phyloP scores from a whole-genome alignment of 2,329 filamentous ascomycete genomes.

The Claviceps fusiformis region DNA sequence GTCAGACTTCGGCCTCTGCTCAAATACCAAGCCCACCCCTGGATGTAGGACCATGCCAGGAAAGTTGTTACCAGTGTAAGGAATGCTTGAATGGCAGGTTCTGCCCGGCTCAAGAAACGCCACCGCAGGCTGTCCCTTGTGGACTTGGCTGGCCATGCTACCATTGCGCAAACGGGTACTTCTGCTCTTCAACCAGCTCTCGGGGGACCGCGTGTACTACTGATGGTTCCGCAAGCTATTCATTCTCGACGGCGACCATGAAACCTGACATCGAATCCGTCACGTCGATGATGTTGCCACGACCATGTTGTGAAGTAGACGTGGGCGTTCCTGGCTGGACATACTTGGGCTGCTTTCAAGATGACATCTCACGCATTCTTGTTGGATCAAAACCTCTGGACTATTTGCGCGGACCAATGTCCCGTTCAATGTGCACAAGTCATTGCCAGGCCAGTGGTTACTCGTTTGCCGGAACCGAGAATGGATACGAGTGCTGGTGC shows the following conservation, averaged over 20 bases:
- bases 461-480: constrained; percentile 35
- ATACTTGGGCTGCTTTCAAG: constrained; percentile 20
- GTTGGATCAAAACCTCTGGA: constrained; percentile 12
- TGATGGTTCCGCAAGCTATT: neutral
- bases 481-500: constrained; percentile 39
- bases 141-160: constrained; percentile 20
- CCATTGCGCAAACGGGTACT: constrained; percentile 17
- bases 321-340: constrained; percentile 11
- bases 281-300: neutral
- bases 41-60: constrained; percentile 11
- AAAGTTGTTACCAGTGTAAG: constrained; percentile 14
- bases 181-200: constrained; percentile 9
- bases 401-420: constrained; percentile 26
- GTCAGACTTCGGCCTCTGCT: neutral
- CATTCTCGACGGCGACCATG: neutral
- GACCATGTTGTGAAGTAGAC: neutral
- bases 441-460: constrained; percentile 30
- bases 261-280: neutral
- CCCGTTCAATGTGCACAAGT: constrained; percentile 32
- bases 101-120: constrained; percentile 18
- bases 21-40: neutral
- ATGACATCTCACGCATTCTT: constrained; percentile 12
- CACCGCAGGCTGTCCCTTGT: constrained; percentile 15
- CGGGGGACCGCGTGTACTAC: neutral
- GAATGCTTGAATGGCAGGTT: constrained; percentile 20